phyloP scores from a whole-genome alignment of 108 stramenopile species.

The Pseudonitzschia delicatissima region DNA sequence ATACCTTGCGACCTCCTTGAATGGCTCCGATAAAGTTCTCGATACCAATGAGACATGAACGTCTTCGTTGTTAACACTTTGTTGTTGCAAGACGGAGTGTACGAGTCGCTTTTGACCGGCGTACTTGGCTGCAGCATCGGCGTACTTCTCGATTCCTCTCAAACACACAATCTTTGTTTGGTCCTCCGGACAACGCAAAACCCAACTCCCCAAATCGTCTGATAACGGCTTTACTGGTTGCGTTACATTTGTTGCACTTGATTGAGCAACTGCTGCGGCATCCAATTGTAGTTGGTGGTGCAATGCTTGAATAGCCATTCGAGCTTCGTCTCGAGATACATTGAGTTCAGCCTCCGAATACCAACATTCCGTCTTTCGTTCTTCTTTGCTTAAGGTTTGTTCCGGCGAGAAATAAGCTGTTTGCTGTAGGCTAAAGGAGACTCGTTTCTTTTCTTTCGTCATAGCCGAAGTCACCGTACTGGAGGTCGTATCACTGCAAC shows the following conservation, averaged over 20 bases:
- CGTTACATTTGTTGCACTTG: not conserved
- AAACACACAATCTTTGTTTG: conserved; percentile 7
- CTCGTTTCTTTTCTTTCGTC: conserved; percentile 8
- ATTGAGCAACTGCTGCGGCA: not conserved
- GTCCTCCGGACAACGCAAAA: conserved; percentile 7
- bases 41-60: conserved; percentile 5
- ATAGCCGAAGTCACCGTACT: not conserved
- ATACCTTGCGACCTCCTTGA: conserved; percentile 13
- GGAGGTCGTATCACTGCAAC: not conserved
- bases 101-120: conserved; percentile 17
- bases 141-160: conserved; percentile 35
- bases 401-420: conserved; percentile 19
- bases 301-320: conserved; percentile 13
- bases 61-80: conserved; percentile 15
- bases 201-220: conserved; percentile 1
- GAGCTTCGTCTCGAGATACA: conserved; percentile 24
- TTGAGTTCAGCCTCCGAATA: conserved; percentile 20
- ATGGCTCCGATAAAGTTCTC: conserved; percentile 6
- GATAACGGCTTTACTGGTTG: not conserved
- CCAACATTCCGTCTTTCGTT: conserved; percentile 19
- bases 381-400: not conserved
- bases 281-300: conserved; percentile 19
- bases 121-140: conserved; percentile 23
- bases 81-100: conserved; percentile 21
- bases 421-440: conserved; percentile 22